These are phyloP conservation scores for Aphanocladium album DNA, from an alignment of 2,329 filamentous ascomycete genomes.

Conservation along the genomic window DNA sequence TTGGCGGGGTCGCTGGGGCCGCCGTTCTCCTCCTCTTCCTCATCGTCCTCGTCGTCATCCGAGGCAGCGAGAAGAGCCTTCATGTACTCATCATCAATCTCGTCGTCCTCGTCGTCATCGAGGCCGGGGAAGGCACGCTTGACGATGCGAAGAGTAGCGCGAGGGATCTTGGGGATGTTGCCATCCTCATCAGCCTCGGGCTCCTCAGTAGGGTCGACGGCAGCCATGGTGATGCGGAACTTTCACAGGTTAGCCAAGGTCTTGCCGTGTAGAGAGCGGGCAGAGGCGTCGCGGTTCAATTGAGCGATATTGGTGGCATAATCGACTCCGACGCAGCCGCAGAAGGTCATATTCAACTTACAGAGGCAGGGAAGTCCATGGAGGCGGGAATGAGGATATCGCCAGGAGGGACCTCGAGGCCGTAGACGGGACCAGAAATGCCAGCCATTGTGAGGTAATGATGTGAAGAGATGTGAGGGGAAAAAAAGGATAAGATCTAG, in stretches of 20 bases:
- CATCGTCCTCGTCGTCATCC: conserved; percentile 49
- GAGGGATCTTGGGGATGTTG: conserved; percentile 57
- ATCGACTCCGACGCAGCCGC: not conserved
- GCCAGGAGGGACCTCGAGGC: conserved; percentile 82
- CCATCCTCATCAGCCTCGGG: conserved; percentile 60
- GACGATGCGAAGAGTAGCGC: conserved; percentile 87
- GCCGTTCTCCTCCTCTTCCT: conserved; percentile 73
- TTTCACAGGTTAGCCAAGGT: conserved; percentile 37
- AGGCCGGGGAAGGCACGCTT: conserved; percentile 61
- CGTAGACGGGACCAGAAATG: conserved; percentile 75
- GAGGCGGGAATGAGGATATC: conserved; percentile 76
- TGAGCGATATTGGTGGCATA: not conserved
- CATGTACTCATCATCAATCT: conserved; percentile 63
- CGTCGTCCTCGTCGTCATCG: conserved; percentile 57
- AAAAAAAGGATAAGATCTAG: not conserved
- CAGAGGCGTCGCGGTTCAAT: not conserved
- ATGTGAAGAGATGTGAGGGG: conserved; percentile 13
- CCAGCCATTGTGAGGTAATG: conserved; percentile 44
- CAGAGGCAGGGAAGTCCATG: conserved; percentile 75
- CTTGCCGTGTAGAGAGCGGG: conserved; percentile 17
- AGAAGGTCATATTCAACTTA: conserved; percentile 44
- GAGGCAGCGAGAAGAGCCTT: conserved; percentile 47
- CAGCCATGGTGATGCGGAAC: conserved; percentile 99
- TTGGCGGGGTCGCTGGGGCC: conserved; percentile 89
- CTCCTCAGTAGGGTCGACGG: conserved; percentile 81